These are phyloP conservation scores for Metschnikowia cubensis DNA, from an alignment of 805 yeast genomes.

Conservation along the genomic window DNA sequence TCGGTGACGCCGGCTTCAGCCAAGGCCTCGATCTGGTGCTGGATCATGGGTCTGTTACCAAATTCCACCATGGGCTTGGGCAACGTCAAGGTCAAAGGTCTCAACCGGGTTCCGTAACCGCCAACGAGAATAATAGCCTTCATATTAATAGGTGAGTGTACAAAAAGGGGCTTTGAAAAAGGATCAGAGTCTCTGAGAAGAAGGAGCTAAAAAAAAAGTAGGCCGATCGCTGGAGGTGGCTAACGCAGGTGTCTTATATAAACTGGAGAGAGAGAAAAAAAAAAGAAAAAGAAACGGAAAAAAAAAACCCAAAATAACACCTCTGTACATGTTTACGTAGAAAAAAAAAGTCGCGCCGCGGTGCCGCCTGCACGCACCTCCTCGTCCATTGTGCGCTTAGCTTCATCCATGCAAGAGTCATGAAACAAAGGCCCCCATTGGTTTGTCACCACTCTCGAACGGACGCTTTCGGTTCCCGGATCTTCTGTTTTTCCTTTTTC, in stretches of 20 bases:
- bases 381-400: background rate
- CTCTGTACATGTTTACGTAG: constrained; percentile 9
- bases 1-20: constrained; percentile 99
- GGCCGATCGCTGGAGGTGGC: background rate
- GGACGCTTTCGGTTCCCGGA: too few species aligned
- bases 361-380: constrained; percentile 1
- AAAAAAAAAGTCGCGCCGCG: constrained; percentile 9
- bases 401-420: background rate
- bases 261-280: constrained; percentile 6
- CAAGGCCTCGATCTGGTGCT: constrained; percentile 96
- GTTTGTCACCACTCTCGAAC: background rate
- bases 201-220: constrained; percentile 1
- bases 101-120: constrained; percentile 99
- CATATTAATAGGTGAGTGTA: constrained; percentile 42
- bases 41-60: constrained; percentile 98
- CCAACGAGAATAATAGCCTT: constrained; percentile 98
- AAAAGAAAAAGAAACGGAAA: constrained; percentile 1
- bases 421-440: background rate
- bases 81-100: constrained; percentile 92
- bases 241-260: constrained; percentile 7
- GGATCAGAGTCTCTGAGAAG: constrained; percentile 9
- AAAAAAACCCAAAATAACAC: constrained; percentile 9
- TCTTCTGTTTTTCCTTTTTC: too few species aligned
- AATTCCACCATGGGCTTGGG: constrained; percentile 98
- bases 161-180: background rate